A percentile compares a stretch with the other conserved stretches of the same genome.
phyloP scores from a whole-genome alignment of 345 rosid genomes.

The Salix exigua region DNA sequence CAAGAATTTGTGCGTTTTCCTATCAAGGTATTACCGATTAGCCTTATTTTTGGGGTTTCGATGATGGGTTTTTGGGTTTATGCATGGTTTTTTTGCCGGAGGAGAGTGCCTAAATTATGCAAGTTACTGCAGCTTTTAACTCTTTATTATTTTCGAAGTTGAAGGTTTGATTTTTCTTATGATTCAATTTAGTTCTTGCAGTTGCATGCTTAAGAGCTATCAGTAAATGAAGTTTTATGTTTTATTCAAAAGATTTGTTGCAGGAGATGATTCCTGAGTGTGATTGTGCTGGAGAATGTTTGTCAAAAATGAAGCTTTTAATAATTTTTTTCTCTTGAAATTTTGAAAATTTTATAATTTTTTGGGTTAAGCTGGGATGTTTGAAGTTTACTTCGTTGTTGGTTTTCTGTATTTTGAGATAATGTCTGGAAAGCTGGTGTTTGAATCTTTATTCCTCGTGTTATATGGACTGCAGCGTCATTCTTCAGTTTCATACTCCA shows the following conservation, averaged over 20 bases:
- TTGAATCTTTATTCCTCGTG: neutral
- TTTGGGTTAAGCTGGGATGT: neutral
- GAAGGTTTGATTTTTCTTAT: neutral
- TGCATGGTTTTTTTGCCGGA: too few relatives aligned
- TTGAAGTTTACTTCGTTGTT: neutral
- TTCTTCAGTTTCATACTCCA: conserved; percentile 30
- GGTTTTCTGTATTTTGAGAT: neutral
- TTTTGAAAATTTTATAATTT: neutral
- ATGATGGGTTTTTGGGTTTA: neutral
- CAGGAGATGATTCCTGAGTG: neutral
- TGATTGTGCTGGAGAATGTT: neutral
- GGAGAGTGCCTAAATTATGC: neutral
- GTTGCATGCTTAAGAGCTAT: neutral
- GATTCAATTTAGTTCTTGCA: neutral
- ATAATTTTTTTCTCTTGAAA: neutral
- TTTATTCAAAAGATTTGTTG: neutral
- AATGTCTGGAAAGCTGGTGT: neutral
- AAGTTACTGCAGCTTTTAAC: neutral
- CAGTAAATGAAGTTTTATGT: neutral
- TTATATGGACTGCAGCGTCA: conserved; percentile 31
- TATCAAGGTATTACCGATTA: conserved; percentile 24
- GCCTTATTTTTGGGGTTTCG: neutral
- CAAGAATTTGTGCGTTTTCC: conserved; percentile 38
- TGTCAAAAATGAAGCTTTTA: neutral
- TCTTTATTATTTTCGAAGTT: neutral